These are phyloP conservation scores for Cladophialophora immunda DNA, from an alignment of 2,329 filamentous ascomycete genomes.

Conservation along the genomic window DNA sequence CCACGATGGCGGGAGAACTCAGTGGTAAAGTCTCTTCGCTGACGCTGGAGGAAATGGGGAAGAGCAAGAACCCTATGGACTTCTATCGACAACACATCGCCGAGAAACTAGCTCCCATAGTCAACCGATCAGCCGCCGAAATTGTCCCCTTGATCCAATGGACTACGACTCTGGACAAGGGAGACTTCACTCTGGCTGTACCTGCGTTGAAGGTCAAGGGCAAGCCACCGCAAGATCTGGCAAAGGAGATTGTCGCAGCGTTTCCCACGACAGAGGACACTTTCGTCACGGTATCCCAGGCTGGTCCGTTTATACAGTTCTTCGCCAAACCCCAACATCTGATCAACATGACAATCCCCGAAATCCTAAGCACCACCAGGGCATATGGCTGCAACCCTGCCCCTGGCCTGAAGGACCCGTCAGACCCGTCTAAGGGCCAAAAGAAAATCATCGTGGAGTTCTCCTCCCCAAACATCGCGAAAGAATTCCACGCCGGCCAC, in stretches of 20 bases:
- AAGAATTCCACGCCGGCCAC: constrained; percentile 72
- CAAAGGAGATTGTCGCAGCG: constrained; percentile 63
- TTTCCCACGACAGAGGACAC: constrained; percentile 66
- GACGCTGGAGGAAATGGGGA: constrained; percentile 46
- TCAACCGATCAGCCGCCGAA: constrained; percentile 51
- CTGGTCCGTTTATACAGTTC: constrained; percentile 70
- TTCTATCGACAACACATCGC: constrained; percentile 57
- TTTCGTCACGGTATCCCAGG: constrained; percentile 45
- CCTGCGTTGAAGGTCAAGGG: constrained; percentile 60
- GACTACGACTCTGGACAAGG: constrained; percentile 58
- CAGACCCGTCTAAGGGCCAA: constrained; percentile 65
- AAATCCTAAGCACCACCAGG: constrained; percentile 64
- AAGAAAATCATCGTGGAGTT: constrained; percentile 68
- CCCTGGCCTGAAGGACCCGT: constrained; percentile 66
- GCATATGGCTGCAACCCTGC: constrained; percentile 69
- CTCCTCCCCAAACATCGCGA: constrained; percentile 73
- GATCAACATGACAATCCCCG: constrained; percentile 65
- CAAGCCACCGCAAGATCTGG: constrained; percentile 66
- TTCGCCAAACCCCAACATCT: constrained; percentile 70
- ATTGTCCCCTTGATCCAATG: constrained; percentile 53
- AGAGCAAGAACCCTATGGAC: constrained; percentile 55
- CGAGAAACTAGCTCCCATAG: constrained; percentile 49
- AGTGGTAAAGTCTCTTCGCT: constrained; percentile 39
- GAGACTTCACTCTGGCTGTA: constrained; percentile 55
- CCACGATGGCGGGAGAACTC: constrained; percentile 30